Conservation (phyloP, 2,329 filamentous ascomycete genomes). For the Phaeophleospora eucalypticola region DNA sequence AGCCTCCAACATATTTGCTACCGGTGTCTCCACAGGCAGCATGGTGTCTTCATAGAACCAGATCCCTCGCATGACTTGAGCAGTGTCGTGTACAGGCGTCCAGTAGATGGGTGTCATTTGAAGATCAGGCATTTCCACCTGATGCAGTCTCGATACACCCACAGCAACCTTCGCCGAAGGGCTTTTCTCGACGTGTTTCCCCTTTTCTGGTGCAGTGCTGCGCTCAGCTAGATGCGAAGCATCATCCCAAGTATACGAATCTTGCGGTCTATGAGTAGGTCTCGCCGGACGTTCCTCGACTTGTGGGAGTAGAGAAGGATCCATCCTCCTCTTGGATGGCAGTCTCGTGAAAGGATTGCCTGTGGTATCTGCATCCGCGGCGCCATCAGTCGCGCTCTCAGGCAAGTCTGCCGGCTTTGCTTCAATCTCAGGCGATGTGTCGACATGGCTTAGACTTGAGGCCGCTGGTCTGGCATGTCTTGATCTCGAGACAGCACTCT, state of each 20-base stretch:
- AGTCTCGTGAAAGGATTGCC: conserved; percentile 51
- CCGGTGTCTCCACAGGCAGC: conserved; percentile 76
- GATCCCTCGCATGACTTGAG: conserved; percentile 75
- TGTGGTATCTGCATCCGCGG: conserved; percentile 33
- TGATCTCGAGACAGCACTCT: conserved; percentile 5
- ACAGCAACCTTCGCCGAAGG: conserved; percentile 66
- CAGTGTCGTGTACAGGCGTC: conserved; percentile 87
- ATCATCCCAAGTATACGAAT: conserved; percentile 50
- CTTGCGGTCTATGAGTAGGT: conserved; percentile 32
- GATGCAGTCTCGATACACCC: conserved; percentile 82
- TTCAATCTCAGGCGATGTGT: conserved; percentile 15
- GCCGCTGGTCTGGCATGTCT: conserved; percentile 15
- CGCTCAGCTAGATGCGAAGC: conserved; percentile 30
- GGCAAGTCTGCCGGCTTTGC: conserved; percentile 7
- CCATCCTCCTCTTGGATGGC: conserved; percentile 40
- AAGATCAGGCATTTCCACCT: conserved; percentile 75
- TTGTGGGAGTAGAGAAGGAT: conserved; percentile 16
- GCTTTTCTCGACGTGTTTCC: conserved; percentile 28
- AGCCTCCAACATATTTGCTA: conserved; percentile 89
- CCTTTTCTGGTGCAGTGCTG: conserved; percentile 23
- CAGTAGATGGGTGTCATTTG: conserved; percentile 96
- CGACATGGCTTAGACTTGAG: conserved; percentile 26
- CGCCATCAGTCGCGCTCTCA: conserved; percentile 13
- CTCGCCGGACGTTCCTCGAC: conserved; percentile 24
- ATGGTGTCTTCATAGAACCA: conserved; percentile 99